Evolutionary conservation across 345 rosid genomes (phyloP).

Genomic region (Dipteronia sinensis): DNA sequence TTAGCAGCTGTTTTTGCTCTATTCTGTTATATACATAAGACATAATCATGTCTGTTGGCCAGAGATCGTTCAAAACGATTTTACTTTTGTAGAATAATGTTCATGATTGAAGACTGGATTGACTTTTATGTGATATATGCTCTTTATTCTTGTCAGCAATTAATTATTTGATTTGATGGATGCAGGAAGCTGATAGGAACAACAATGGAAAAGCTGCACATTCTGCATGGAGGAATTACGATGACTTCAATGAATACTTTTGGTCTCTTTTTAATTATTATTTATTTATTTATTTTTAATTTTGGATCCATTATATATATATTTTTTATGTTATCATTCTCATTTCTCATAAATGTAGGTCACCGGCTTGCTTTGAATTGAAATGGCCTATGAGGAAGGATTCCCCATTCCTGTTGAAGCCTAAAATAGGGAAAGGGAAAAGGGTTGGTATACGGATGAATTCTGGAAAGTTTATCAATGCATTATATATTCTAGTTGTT

Average conservation of each 20-base stretch:
- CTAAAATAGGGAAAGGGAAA: conserved; percentile 51
- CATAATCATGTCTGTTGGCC: background rate
- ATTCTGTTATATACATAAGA: background rate
- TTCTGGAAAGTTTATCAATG: conserved; percentile 1
- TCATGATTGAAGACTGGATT: background rate
- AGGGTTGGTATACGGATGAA: conserved; percentile 55
- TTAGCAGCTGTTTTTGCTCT: background rate
- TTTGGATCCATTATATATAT: conserved; percentile 1
- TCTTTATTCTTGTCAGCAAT: background rate
- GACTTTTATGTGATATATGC: background rate
- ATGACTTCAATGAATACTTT: conserved; percentile 97
- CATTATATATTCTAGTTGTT: background rate
- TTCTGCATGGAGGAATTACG: conserved; percentile 98
- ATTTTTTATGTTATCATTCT: conserved; percentile 18
- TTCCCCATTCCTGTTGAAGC: conserved; percentile 54
- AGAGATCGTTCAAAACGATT: background rate
- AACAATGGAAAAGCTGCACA: conserved; percentile 93
- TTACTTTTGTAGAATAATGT: background rate
- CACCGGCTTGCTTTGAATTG: conserved; percentile 90
- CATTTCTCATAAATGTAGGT: conserved; percentile 52
- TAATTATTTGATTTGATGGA: conserved; percentile 23
- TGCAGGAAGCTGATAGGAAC: conserved; percentile 76
- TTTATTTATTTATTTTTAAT: conserved; percentile 6
- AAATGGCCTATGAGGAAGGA: conserved; percentile 72
- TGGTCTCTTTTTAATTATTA: conserved; percentile 62